Evolutionary conservation across 352 stramenopile species (phyloP), one percentile per base, ranked within the genome.

Genomic region (Phytopythium litorale): DNA sequence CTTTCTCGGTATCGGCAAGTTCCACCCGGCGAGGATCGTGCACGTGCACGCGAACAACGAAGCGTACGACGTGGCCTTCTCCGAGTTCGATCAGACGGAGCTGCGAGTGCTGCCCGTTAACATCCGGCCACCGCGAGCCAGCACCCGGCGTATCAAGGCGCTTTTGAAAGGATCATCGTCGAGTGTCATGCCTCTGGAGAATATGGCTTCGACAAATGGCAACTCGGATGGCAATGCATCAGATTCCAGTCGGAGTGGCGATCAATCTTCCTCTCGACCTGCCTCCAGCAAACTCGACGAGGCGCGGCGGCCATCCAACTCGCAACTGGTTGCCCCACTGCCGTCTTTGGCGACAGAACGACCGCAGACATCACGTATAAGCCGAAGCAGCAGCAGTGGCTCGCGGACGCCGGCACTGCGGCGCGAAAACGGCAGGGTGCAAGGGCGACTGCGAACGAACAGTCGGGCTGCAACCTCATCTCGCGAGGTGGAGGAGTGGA

Each of bases 401-500:
- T 56, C 51, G 32, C 15, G 30, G n/a, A 4, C 16, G 30, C 18
- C 51, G 21, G 4, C 16, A 30, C 18, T 8, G 19, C 28, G 18
- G 35, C 30, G 13, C 19, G 51, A 40, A 2, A 7, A 43, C 21
- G 30, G n/a, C 21, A 28, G 30, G 9, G 51, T 8, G 19, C 51
- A 12, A 32, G 51, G 21, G 16, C 30, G 28, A 16, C 30, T 11
- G 23, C 50, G 23, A 16, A 33, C 5, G 21, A 19, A n/a, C 12
- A 48, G 19, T 7, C 32, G 53, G 1, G 43, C 71, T 19, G 38
- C 30, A 11, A 32, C 51, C 56, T 79, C 76, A 13, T 74, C 69
- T 58, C 64, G 71, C 55, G 79, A 88, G 38, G 37, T 88, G 32
- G 67, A 78, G 18, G 75, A 88, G 42, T 88, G 76, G 79, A 74